Conservation (phyloP, 83 land plant species). For the Isoetes engelmannii region DNA sequence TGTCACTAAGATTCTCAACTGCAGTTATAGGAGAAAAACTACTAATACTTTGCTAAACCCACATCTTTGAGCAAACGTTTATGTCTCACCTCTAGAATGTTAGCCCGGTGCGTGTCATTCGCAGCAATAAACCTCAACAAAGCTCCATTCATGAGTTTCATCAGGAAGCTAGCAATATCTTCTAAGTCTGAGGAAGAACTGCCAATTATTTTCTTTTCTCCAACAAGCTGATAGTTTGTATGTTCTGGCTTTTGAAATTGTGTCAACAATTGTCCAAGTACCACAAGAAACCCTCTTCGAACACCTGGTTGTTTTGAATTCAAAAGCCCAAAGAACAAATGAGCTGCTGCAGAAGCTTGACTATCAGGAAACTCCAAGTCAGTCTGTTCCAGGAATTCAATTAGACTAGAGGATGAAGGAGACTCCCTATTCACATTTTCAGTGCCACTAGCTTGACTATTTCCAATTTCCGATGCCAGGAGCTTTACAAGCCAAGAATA, state of each 20-base stretch:
- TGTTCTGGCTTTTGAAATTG: slow-evolving; percentile 1
- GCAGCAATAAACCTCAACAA: slow-evolving; percentile 60
- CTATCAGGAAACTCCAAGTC: slow-evolving; percentile 33
- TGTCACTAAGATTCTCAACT: too few relatives aligned
- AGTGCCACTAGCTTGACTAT: slow-evolving; percentile 25
- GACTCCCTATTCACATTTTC: slow-evolving; percentile 3
- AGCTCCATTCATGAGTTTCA: slow-evolving; percentile 75
- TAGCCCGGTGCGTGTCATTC: slow-evolving; percentile 83
- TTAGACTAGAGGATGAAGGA: slow-evolving; percentile 7
- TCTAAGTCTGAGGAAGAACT: slow-evolving; percentile 35
- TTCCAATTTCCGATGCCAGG: slow-evolving; percentile 56
- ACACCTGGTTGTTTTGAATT: slow-evolving; percentile 62
- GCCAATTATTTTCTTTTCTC: slow-evolving; percentile 22
- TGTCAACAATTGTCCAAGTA: slow-evolving; percentile 1
- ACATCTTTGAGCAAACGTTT: neutral
- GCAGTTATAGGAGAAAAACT: too few relatives aligned
- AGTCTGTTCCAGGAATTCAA: slow-evolving; percentile 37
- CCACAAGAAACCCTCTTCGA: slow-evolving; percentile 67
- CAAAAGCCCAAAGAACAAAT: slow-evolving; percentile 72
- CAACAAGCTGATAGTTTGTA: slow-evolving; percentile 19
- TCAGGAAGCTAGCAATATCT: slow-evolving; percentile 55
- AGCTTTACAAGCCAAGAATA: slow-evolving; percentile 84
- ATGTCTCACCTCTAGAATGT: slow-evolving; percentile 68
- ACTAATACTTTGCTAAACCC: neutral
- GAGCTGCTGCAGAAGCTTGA: slow-evolving; percentile 31